phyloP scores from a whole-genome alignment of 140 eudicot genomes.

The Senecio squalidus region DNA sequence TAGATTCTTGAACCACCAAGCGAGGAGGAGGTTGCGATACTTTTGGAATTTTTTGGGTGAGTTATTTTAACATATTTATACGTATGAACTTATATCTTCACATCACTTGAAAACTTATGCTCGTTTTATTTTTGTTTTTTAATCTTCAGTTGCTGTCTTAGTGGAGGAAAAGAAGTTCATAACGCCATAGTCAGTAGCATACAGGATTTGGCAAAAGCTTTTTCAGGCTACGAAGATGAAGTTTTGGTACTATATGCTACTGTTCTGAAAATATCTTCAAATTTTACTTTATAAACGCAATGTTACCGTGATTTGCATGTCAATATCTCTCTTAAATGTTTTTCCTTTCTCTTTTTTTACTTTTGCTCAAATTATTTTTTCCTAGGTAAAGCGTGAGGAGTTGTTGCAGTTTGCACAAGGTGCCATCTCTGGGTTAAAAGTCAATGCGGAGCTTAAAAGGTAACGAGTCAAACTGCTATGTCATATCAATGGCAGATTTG shows the following conservation, averaged over 20 bases:
- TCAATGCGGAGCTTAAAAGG: conserved; percentile 80
- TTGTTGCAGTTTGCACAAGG: conserved; percentile 93
- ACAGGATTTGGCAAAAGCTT: conserved; percentile 87
- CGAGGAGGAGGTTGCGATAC: conserved; percentile 91
- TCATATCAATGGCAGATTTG: background rate
- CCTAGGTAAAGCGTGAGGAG: conserved; percentile 94
- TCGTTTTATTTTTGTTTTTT: conserved; percentile 11
- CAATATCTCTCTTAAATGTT: background rate
- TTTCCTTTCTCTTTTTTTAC: background rate
- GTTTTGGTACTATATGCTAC: conserved; percentile 59
- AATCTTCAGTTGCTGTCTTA: conserved; percentile 88
- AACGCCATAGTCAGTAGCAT: conserved; percentile 94
- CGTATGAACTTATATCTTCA: conserved; percentile 1
- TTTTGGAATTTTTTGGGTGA: conserved; percentile 73
- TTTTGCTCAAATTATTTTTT: too few species aligned
- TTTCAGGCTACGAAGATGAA: conserved; percentile 82
- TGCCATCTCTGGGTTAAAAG: conserved; percentile 86
- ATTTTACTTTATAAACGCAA: background rate
- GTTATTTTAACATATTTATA: conserved; percentile 19
- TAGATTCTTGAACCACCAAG: conserved; percentile 93
- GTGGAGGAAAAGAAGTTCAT: conserved; percentile 94
- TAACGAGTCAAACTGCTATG: conserved; percentile 14
- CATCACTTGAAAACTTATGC: background rate
- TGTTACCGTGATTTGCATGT: background rate
- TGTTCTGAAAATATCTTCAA: background rate